Evolutionary conservation across 2,329 filamentous ascomycete genomes (phyloP), one percentile per base, ranked within the genome.

Genomic region (Trichoderma asperellum): DNA sequence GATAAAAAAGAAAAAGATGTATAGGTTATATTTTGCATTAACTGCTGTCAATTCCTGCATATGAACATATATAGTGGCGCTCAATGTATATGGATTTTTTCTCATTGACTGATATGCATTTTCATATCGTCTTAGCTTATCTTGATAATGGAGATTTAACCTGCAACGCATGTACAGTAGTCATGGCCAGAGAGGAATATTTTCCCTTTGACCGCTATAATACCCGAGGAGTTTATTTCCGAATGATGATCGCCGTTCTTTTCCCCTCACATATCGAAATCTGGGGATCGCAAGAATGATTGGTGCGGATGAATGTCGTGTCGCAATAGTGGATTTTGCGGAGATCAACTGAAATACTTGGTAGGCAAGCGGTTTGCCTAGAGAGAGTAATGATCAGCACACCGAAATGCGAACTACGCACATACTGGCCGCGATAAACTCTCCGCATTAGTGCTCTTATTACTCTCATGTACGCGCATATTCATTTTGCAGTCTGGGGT

Each of bases 241-340:
- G 40, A 27, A 27, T 21, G 34, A 52, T 61, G 27, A 32, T 29
- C 58, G 58, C 16, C 29, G 2, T 29, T 8, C 27, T 34, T 34
- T 24, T 40, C 35, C 35, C 35, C 24, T 65, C 35, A 65, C 35
- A 32, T 32, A 18, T 43, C 24, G 2, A 43, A 40, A 56, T 55
- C 35, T 56, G 62, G 52, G 52, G 52, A 56, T 43, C 0, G 35
- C 11, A n/a, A 43, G 10, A 32, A 56, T 12, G 24, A 65, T 65
- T 65, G 52, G 62, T 65, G 62, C 62, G 52, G 32, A 43, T 65
- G 34, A 27, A 27, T 21, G 4, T 56, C 35, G 12, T 43, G 56
- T 65, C 21, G 21, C n/a, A 11, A 56, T 8, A 49, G 53, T 47
- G 53, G 63, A 58, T 49, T 56, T 56, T 56, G 62, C 62, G 62